phyloP scores from a whole-genome alignment of 1,284 basidiomycete genomes.

The Mycena citricolor region DNA sequence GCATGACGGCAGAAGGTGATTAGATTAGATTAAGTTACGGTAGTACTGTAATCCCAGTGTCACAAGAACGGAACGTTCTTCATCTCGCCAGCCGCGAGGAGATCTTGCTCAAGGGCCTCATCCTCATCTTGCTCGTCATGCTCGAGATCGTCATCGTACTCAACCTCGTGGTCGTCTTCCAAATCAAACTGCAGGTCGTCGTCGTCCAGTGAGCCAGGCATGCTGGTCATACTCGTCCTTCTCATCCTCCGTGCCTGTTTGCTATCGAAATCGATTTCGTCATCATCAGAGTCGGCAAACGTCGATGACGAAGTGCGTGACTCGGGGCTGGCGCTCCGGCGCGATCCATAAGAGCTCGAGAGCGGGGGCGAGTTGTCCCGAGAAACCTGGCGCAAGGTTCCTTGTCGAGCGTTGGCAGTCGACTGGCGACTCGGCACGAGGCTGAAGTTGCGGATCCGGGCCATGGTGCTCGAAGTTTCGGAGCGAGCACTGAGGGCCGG shows the following conservation, averaged over 20 bases:
- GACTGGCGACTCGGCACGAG: slow-evolving; percentile 56
- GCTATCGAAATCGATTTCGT: slow-evolving; percentile 41
- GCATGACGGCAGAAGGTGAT: too few species aligned
- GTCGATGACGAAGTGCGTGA: slow-evolving; percentile 51
- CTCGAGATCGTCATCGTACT: slow-evolving; percentile 32
- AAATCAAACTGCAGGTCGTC: slow-evolving; percentile 55
- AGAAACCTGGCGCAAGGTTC: slow-evolving; percentile 27
- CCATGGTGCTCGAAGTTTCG: slow-evolving; percentile 78
- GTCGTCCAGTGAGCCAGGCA: slow-evolving; percentile 76
- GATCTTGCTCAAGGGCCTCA: slow-evolving; percentile 77
- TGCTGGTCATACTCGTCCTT: slow-evolving; percentile 69
- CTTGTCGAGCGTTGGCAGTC: slow-evolving; percentile 26
- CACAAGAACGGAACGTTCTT: slow-evolving; percentile 77
- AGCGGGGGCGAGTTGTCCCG: slow-evolving; percentile 32
- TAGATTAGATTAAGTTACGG: too few species aligned
- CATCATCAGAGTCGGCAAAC: slow-evolving; percentile 58
- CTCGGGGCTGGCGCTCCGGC: slow-evolving; percentile 51
- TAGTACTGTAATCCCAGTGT: too few species aligned
- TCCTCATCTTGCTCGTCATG: slow-evolving; percentile 38
- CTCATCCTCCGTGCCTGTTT: slow-evolving; percentile 36
- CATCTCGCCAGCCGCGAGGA: slow-evolving; percentile 83
- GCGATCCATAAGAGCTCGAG: slow-evolving; percentile 24
- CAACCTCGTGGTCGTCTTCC: slow-evolving; percentile 39
- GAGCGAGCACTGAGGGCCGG: slow-evolving; percentile 91
- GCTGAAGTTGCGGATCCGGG: slow-evolving; percentile 80